Evolutionary conservation across 2,329 filamentous ascomycete genomes (phyloP).

Genomic region (Xylaria hypoxylon): DNA sequence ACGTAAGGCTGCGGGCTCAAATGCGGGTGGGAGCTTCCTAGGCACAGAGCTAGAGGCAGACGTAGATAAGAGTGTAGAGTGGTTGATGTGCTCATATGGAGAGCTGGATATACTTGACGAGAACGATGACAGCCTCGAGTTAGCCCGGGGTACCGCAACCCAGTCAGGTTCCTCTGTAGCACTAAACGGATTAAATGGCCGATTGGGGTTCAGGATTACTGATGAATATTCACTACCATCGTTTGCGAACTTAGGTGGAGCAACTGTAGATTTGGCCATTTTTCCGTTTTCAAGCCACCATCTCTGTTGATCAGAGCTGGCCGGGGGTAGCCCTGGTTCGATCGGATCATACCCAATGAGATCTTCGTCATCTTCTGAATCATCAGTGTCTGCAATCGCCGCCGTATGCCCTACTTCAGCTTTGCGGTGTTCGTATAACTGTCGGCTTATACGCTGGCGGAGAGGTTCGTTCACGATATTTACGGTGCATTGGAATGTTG

Average conservation of each 20-base stretch:
- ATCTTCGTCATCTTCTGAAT: constrained; percentile 82
- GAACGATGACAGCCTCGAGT: constrained; percentile 64
- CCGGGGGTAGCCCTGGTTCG: constrained; percentile 78
- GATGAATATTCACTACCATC: constrained; percentile 59
- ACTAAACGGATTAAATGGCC: constrained; percentile 84
- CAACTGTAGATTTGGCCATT: constrained; percentile 78
- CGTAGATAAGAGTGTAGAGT: constrained; percentile 60
- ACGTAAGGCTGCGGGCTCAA: constrained; percentile 60
- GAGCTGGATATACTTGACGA: constrained; percentile 68
- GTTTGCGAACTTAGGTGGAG: constrained; percentile 67
- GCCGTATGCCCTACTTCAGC: constrained; percentile 73
- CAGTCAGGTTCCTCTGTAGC: constrained; percentile 83
- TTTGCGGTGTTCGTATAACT: constrained; percentile 78
- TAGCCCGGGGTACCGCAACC: constrained; percentile 72
- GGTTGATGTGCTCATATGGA: constrained; percentile 68
- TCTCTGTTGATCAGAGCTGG: constrained; percentile 75
- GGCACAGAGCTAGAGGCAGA: constrained; percentile 59
- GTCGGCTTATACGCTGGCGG: constrained; percentile 77
- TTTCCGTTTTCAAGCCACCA: constrained; percentile 79
- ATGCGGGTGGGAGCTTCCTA: constrained; percentile 65
- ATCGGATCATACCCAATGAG: constrained; percentile 84
- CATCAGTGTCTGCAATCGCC: constrained; percentile 65
- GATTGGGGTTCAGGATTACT: constrained; percentile 76
- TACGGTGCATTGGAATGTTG: constrained; percentile 85
- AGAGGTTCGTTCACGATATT: constrained; percentile 80